These are phyloP conservation scores for Helicostylum pulchrum DNA, from an alignment of 192 early-diverging fungal genomes.

Conservation along the genomic window DNA sequence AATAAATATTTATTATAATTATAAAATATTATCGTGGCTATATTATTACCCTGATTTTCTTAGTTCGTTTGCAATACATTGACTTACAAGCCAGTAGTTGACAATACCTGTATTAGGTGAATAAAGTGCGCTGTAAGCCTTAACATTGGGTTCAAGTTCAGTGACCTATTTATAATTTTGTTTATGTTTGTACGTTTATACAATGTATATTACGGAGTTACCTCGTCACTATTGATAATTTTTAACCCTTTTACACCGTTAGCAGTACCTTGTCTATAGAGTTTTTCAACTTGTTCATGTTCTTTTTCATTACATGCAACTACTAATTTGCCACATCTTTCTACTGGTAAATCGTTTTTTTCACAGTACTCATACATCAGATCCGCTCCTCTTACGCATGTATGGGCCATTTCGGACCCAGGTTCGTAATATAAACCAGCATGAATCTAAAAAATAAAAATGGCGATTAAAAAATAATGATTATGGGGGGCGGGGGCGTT, in stretches of 20 bases:
- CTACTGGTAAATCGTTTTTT: slow-evolving; percentile 37
- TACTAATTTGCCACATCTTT: slow-evolving; percentile 49
- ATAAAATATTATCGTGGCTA: background rate
- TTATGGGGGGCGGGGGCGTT: background rate
- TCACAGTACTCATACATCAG: slow-evolving; percentile 49
- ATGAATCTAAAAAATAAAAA: slow-evolving; percentile 22
- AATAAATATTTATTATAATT: background rate
- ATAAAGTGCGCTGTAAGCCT: slow-evolving; percentile 31
- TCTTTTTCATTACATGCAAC: slow-evolving; percentile 40
- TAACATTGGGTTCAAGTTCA: slow-evolving; percentile 33
- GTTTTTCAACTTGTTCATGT: slow-evolving; percentile 29
- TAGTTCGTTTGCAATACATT: slow-evolving; percentile 31
- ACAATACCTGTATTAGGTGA: slow-evolving; percentile 38
- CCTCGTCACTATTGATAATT: slow-evolving; percentile 30
- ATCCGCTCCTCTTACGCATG: slow-evolving; percentile 46
- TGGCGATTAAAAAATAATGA: too few species aligned
- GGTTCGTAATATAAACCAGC: slow-evolving; percentile 34
- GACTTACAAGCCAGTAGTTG: slow-evolving; percentile 30
- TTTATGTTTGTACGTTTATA: background rate
- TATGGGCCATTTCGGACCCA: slow-evolving; percentile 33
- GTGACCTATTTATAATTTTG: slow-evolving; percentile 11
- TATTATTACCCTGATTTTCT: slow-evolving; percentile 24
- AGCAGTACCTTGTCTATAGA: slow-evolving; percentile 24
- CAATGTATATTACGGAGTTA: background rate
- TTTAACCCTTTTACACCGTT: slow-evolving; percentile 36